Evolutionary conservation across 352 stramenopile species (phyloP), one percentile per base, ranked within the genome.

Genomic region (Chrysophaeum taylorii): DNA sequence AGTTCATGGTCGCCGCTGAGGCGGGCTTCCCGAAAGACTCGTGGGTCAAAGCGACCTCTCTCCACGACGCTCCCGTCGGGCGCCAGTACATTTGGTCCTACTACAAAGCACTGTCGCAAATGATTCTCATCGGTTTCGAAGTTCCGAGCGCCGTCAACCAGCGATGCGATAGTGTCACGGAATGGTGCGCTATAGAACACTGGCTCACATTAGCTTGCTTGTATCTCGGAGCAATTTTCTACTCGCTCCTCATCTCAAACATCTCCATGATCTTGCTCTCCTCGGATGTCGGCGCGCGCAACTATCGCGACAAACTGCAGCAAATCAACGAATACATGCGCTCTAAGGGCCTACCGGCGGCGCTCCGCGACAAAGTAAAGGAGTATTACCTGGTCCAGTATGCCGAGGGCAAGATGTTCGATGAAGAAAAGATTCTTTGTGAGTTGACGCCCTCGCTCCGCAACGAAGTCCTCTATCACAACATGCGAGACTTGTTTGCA

Each of bases 71-170:
- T 12, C 39, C 39, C 39, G 39, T 76, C 23, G 73, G 52, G 16
- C 68, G 64, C 23, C 79, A 85, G 74, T 85, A 80, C 76, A 78
- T 61, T 27, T 85, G 79, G 79, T 76, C 76, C 0, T 82, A 83
- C 42, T 85, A 81, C 39, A 85, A 85, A 69, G 79, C 79, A n/a
- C 54, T 85, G 43, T 76, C 75, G 39, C 79, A 85, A 66, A 85
- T 85, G 79, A 84, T 85, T 52, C 81, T 81, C 76, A 82, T 85
- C 70, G 79, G 79, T 38, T 85, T 83, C 53, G 75, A 85, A 69
- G 82, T 78, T 18, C 79, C 79, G 33, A 76, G 78, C 27, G 39
- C 67, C 29, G 67, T 54, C 4, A 72, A 72, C 29, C 45, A 68
- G 52, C 38, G 37, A 48, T 72, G 68, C 43, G 68, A 72, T 25